Percentiles rank a stretch among this genome's conserved stretches.
Evolutionary conservation across 106 monocot genomes (phyloP).

Genomic region (Gastrodia elata): DNA sequence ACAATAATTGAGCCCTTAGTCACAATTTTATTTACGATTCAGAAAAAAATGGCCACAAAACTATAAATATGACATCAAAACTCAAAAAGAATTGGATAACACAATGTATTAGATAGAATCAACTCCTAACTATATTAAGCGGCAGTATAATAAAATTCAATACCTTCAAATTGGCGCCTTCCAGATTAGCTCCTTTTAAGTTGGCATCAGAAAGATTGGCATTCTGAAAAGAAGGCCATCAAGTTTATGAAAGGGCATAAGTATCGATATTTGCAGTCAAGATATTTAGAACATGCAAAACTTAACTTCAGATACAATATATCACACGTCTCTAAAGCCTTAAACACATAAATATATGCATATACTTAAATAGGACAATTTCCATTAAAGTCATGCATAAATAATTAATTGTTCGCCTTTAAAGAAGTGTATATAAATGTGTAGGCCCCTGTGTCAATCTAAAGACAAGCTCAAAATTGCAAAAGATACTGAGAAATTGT

Average conservation of each 20-base stretch:
- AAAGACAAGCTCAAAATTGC: background rate
- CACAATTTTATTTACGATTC: background rate
- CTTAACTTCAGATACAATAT: background rate
- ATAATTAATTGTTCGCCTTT: background rate
- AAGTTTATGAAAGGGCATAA: background rate
- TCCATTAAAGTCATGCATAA: background rate
- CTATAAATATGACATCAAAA: constrained; percentile 1
- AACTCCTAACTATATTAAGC: background rate
- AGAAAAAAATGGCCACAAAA: background rate
- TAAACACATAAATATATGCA: background rate
- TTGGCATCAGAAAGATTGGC: constrained; percentile 77
- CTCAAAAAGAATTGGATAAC: background rate
- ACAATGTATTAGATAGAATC: background rate
- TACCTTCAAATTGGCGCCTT: constrained; percentile 99
- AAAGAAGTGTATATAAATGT: background rate
- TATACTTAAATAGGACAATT: background rate
- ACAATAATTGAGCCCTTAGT: background rate
- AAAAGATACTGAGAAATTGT: background rate
- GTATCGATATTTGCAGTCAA: background rate
- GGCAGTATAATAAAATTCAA: background rate
- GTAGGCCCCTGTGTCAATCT: background rate
- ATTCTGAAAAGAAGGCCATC: constrained; percentile 35
- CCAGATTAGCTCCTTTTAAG: constrained; percentile 83
- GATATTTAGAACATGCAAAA: background rate
- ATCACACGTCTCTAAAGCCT: background rate